Conservation (phyloP, 2,329 filamentous ascomycete species). For the Aaosphaeria arxii region DNA sequence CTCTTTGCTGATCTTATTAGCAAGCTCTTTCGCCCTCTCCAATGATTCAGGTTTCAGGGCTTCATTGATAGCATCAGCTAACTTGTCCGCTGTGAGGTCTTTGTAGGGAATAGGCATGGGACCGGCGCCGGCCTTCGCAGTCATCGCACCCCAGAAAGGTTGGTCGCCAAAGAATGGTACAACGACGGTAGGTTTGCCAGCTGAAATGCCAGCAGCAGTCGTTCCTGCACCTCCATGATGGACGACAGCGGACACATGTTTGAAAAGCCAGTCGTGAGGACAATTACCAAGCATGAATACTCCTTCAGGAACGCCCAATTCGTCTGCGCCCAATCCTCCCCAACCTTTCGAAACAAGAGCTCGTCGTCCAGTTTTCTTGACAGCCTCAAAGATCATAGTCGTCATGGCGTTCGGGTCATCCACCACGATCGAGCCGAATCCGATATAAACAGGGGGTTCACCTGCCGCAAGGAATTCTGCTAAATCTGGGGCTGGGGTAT, state of each 20-base stretch:
- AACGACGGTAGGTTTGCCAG: slow-evolving; percentile 76
- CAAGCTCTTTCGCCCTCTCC: slow-evolving; percentile 34
- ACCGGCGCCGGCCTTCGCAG: slow-evolving; percentile 39
- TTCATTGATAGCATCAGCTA: slow-evolving; percentile 37
- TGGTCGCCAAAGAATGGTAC: slow-evolving; percentile 68
- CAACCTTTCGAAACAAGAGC: slow-evolving; percentile 84
- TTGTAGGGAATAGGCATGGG: slow-evolving; percentile 40
- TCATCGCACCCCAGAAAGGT: slow-evolving; percentile 43
- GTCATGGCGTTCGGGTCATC: slow-evolving; percentile 43
- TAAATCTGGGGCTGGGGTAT: slow-evolving; percentile 38
- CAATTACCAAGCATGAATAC: slow-evolving; percentile 83
- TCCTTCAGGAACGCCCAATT: slow-evolving; percentile 62
- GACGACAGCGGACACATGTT: slow-evolving; percentile 75
- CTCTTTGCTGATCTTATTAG: slow-evolving; percentile 36
- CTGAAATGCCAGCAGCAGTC: slow-evolving; percentile 79
- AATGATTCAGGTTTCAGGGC: slow-evolving; percentile 36
- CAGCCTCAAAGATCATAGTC: slow-evolving; percentile 40
- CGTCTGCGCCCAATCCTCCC: slow-evolving; percentile 76
- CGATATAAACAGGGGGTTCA: slow-evolving; percentile 41
- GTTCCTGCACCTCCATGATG: slow-evolving; percentile 89
- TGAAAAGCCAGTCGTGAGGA: slow-evolving; percentile 87
- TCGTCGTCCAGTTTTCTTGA: slow-evolving; percentile 61
- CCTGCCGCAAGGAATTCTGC: slow-evolving; percentile 37
- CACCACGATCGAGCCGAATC: slow-evolving; percentile 42
- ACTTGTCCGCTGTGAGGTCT: slow-evolving; percentile 36